Conservation (phyloP, 768 basidiomycete genomes). For the Lactifluus echinatus region DNA sequence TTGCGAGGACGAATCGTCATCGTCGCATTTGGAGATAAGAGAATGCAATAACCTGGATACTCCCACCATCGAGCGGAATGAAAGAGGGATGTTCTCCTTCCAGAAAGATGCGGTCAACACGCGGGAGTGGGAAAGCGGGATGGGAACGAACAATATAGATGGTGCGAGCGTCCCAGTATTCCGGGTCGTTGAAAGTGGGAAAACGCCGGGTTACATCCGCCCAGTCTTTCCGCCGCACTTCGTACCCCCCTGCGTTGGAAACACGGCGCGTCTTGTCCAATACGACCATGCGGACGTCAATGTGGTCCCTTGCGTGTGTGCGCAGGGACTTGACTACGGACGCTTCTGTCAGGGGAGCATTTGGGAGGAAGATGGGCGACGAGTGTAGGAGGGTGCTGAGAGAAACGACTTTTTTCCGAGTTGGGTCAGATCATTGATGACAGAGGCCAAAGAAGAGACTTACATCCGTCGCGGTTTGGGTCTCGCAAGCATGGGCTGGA, state of each 20-base stretch:
- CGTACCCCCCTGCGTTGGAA: slow-evolving; percentile 45
- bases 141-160: slow-evolving; percentile 53
- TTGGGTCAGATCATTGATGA: slow-evolving; percentile 17
- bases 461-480: slow-evolving; percentile 41
- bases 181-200: slow-evolving; percentile 27
- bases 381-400: slow-evolving; percentile 42
- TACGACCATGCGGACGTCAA: slow-evolving; percentile 60
- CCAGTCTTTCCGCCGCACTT: slow-evolving; percentile 52
- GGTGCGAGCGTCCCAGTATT: slow-evolving; percentile 55
- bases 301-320: slow-evolving; percentile 32
- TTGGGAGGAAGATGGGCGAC: slow-evolving; percentile 26
- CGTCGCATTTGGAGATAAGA: slow-evolving; percentile 19
- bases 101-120: neutral
- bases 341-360: slow-evolving; percentile 32
- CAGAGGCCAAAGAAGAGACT: slow-evolving; percentile 22
- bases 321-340: slow-evolving; percentile 53
- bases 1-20: neutral
- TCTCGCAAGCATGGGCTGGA: slow-evolving; percentile 47
- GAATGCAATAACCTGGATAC: slow-evolving; percentile 33
- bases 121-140: neutral
- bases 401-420: slow-evolving; percentile 14
- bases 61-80: slow-evolving; percentile 42
- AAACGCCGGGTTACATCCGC: slow-evolving; percentile 20
- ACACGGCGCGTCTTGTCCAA: slow-evolving; percentile 26
- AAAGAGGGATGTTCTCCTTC: slow-evolving; percentile 63